These are phyloP conservation scores for Suillus brevipes DNA, from an alignment of 768 basidiomycete species.

Conservation along the genomic window DNA sequence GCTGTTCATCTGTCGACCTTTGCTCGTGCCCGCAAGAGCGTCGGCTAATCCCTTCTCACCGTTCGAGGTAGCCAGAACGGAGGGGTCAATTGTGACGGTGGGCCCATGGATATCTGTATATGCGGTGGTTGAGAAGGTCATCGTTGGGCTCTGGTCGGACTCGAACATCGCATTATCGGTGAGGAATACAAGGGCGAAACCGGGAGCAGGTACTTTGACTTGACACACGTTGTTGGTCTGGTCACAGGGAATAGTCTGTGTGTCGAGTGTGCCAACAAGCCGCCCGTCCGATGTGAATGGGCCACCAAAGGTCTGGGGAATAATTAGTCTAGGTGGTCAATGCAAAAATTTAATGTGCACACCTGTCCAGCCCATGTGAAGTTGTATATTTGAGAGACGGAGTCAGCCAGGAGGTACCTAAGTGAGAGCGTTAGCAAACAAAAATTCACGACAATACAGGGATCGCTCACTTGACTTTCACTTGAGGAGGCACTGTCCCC, in stretches of 20 bases:
- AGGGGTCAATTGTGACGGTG: slow-evolving; percentile 55
- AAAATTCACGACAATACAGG: neutral
- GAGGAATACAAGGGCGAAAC: slow-evolving; percentile 76
- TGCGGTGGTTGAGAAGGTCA: slow-evolving; percentile 59
- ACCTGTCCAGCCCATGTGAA: slow-evolving; percentile 82
- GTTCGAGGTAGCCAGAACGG: slow-evolving; percentile 64
- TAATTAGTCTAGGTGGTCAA: neutral
- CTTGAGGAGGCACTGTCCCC: slow-evolving; percentile 43
- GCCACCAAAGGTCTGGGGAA: slow-evolving; percentile 55
- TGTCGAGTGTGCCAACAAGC: slow-evolving; percentile 51
- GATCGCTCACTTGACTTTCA: slow-evolving; percentile 52
- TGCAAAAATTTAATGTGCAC: no score
- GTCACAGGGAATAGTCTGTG: slow-evolving; percentile 64
- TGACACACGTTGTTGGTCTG: slow-evolving; percentile 50
- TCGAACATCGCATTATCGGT: slow-evolving; percentile 41
- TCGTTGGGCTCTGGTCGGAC: slow-evolving; percentile 32
- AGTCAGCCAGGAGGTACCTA: slow-evolving; percentile 57
- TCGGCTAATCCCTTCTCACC: slow-evolving; percentile 42
- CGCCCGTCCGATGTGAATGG: slow-evolving; percentile 69
- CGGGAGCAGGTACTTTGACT: slow-evolving; percentile 67
- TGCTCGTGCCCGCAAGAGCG: slow-evolving; percentile 13
- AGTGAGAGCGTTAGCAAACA: neutral
- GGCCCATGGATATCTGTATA: slow-evolving; percentile 50
- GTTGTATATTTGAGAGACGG: slow-evolving; percentile 60
- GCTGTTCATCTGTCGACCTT: slow-evolving; percentile 2